phyloP scores from a whole-genome alignment of 2,329 filamentous ascomycete species.

The Colletotrichum lini region DNA sequence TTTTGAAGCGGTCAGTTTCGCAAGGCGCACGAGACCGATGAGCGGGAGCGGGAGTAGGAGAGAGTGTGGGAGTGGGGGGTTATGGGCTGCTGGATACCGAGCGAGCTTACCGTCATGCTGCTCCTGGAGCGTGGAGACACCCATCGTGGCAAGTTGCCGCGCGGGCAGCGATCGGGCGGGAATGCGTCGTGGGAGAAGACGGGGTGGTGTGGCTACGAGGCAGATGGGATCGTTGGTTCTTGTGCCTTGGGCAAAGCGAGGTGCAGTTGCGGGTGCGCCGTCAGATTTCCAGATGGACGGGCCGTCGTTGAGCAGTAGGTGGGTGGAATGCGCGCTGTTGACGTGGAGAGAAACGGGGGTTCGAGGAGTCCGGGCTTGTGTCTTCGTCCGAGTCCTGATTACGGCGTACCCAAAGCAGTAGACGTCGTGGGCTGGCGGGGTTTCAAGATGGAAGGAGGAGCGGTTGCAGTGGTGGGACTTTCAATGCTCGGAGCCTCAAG shows the following conservation, averaged over 20 bases:
- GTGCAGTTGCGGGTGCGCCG: slow-evolving; percentile 17
- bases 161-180: slow-evolving; percentile 27
- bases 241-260: slow-evolving; percentile 22
- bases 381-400: neutral
- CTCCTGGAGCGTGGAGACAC: slow-evolving; percentile 79
- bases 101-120: slow-evolving; percentile 68
- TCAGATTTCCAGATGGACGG: neutral
- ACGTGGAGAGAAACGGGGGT: neutral
- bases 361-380: slow-evolving; percentile 15
- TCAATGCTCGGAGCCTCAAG: slow-evolving; percentile 36
- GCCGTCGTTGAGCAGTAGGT: slow-evolving; percentile 8
- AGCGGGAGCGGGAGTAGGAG: neutral
- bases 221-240: slow-evolving; percentile 2
- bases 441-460: slow-evolving; percentile 48
- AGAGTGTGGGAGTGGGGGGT: too few species aligned
- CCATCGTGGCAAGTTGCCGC: slow-evolving; percentile 72
- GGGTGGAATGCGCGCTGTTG: slow-evolving; percentile 33
- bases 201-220: slow-evolving; percentile 10
- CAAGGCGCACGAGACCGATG: neutral
- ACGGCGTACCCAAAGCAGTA: slow-evolving; percentile 6
- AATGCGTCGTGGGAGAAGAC: neutral
- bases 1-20: slow-evolving; percentile 50
- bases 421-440: slow-evolving; percentile 46
- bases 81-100: neutral
- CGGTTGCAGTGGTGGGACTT: slow-evolving; percentile 41